These are phyloP conservation scores for Verbena officinalis DNA, from an alignment of 257 asterid species.

Conservation along the genomic window DNA sequence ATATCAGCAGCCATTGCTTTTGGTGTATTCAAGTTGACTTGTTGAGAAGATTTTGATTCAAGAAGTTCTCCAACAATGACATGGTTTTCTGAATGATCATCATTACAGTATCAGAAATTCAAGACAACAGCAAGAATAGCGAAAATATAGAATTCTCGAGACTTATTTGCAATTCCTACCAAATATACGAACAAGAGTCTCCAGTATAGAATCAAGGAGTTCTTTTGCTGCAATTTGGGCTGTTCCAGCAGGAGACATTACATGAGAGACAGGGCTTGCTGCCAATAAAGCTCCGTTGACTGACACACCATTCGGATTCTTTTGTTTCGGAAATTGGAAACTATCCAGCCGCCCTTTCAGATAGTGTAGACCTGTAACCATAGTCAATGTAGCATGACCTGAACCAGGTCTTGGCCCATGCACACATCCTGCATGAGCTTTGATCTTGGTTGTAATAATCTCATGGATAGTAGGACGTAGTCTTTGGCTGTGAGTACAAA, in stretches of 20 bases:
- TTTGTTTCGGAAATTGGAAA: conserved; percentile 65
- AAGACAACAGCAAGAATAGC: conserved; percentile 28
- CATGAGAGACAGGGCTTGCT: conserved; percentile 88
- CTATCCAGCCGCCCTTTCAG: conserved; percentile 72
- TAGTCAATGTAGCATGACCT: conserved; percentile 58
- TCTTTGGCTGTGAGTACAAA: conserved; percentile 68
- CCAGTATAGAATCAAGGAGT: conserved; percentile 87
- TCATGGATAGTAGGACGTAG: conserved; percentile 93
- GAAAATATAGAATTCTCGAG: conserved; percentile 26
- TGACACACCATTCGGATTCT: conserved; percentile 76
- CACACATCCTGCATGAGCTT: conserved; percentile 67
- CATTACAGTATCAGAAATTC: conserved; percentile 28
- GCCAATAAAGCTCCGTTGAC: conserved; percentile 65
- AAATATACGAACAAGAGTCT: conserved; percentile 74
- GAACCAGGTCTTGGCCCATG: conserved; percentile 62
- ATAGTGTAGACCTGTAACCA: conserved; percentile 66
- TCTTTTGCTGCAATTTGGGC: conserved; percentile 89
- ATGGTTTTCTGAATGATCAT: conserved; percentile 79
- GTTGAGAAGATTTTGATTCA: conserved; percentile 89
- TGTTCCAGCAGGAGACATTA: conserved; percentile 91
- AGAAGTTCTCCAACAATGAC: conserved; percentile 97
- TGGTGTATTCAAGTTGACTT: conserved; percentile 86
- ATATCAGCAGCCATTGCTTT: conserved; percentile 69
- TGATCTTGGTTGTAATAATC: conserved; percentile 80
- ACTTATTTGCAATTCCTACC: conserved; percentile 52